Base-by-base conservation (phyloP, 2,329 filamentous ascomycete species). In the Colletotrichum tofieldiae region DNA sequence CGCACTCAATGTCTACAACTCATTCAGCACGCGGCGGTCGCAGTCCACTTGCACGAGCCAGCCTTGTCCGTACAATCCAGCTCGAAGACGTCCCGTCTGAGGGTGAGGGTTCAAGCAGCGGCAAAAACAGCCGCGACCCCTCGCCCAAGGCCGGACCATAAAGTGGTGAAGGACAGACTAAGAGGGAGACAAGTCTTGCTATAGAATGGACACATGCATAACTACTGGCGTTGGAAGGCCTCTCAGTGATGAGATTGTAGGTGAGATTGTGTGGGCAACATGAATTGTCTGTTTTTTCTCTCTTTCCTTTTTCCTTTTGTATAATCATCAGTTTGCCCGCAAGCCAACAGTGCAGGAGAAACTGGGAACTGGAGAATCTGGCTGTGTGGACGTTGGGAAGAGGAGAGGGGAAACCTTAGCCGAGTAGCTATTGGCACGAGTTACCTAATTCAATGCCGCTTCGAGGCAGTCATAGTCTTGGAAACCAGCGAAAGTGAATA, bases 21-120 rank as follows among this genome's bases (percentile, higher is more conserved):
- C 61, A 73, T 32, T 58, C 71, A 39, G 67, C 71, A n/a, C 67
- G 78, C 41, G 77, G 78, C 3, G 82, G 80, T 5, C 79, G 81
- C 39, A 85, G 84, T 66, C 84, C 84, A 5, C 77, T 85, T 5
- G 81, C 82, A 2, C 77, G 80, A 29, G 75, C 77, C 20, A 82
- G 82, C 71, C 82, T 80, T 75, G 75, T 81, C 59, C 77, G 77
- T 26, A 76, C 77, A 0, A 74, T 77, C 18, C 74, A 76, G 2
- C 75, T 73, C 20, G 81, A 82, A n/a, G 77, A 76, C 20, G 78
- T 80, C 0, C 80, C 80, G 66, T 55, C 65, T 16, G 78, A 81
- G 56, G 78, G 78, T 43, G 78, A 78, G 11, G 76, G 72, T 18
- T 78, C 76, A 11, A 66, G 23, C 49, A 59, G 67, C 56, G 62